A percentile compares a stretch with the other conserved stretches of the same genome.
These are phyloP conservation scores for Vitis rupestris DNA, from an alignment of 164 flowering plant species.

Conservation along the genomic window DNA sequence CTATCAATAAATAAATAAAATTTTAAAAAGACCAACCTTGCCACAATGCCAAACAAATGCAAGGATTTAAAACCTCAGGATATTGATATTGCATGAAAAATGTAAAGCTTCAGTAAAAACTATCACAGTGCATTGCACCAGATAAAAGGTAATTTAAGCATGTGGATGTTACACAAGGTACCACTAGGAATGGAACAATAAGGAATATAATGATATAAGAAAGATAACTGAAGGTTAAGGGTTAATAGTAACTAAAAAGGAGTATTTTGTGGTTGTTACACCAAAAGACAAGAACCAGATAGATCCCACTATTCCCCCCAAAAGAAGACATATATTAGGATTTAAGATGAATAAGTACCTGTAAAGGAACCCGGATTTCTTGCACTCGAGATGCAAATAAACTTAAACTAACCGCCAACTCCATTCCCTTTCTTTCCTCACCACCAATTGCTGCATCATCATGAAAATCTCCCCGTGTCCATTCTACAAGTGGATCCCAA, in stretches of 20 bases:
- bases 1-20: too few species aligned
- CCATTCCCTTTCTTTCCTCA: slow-evolving; percentile 99
- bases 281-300: neutral
- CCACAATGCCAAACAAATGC: neutral
- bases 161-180: too few species aligned
- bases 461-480: slow-evolving; percentile 96
- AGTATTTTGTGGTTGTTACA: neutral
- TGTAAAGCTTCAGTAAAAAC: neutral
- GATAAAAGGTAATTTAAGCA: neutral
- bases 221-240: neutral
- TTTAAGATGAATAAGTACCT: slow-evolving; percentile 44
- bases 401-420: slow-evolving; percentile 97
- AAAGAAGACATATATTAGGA: neutral
- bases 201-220: neutral
- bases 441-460: slow-evolving; percentile 98
- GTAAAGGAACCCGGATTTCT: slow-evolving; percentile 95
- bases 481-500: slow-evolving; percentile 98
- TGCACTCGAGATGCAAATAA: slow-evolving; percentile 98
- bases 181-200: too few species aligned
- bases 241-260: neutral
- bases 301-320: neutral
- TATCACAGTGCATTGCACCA: neutral
- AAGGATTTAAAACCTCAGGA: neutral
- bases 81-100: neutral
- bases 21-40: neutral